Conservation (phyloP, 1,284 basidiomycete species). For the Boletus mariae region DNA sequence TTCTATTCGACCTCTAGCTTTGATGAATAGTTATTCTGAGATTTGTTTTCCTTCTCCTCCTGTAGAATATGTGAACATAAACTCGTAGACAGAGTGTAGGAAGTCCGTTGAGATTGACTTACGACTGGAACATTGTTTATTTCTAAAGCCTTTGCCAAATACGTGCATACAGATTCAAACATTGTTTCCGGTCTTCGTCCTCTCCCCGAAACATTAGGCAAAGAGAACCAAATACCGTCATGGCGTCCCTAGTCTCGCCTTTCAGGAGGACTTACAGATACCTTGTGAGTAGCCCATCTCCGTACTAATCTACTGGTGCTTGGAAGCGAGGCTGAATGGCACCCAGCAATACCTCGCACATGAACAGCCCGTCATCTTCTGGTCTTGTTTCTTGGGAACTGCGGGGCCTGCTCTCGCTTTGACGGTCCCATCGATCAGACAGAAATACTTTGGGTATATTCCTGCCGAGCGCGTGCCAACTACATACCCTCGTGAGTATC, state of each 20-base stretch:
- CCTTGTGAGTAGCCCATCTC: constrained; percentile 20
- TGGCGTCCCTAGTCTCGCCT: constrained; percentile 31
- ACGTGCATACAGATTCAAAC: constrained; percentile 24
- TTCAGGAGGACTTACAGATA: constrained; percentile 32
- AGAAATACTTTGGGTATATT: constrained; percentile 66
- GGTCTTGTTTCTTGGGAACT: constrained; percentile 73
- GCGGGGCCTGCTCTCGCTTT: constrained; percentile 77
- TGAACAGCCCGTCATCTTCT: constrained; percentile 91
- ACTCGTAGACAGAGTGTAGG: too few species aligned
- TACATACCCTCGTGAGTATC: constrained; percentile 78
- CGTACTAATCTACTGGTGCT: not conserved
- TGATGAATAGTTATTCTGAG: too few species aligned
- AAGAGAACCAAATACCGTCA: constrained; percentile 9
- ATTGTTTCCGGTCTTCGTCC: constrained; percentile 19
- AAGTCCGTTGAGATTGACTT: not conserved
- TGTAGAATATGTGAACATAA: too few species aligned
- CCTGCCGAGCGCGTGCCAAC: constrained; percentile 76
- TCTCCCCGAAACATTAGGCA: not conserved
- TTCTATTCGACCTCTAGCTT: too few species aligned
- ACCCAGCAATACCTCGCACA: constrained; percentile 75
- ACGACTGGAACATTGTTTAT: constrained; percentile 14
- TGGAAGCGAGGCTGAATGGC: not conserved
- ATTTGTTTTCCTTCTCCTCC: too few species aligned
- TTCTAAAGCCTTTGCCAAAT: constrained; percentile 27
- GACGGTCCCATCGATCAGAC: constrained; percentile 77